A percentile compares a stretch with the other conserved stretches of the same genome.
Conservation (phyloP, 768 basidiomycete species). For the Suillus variegatus region DNA sequence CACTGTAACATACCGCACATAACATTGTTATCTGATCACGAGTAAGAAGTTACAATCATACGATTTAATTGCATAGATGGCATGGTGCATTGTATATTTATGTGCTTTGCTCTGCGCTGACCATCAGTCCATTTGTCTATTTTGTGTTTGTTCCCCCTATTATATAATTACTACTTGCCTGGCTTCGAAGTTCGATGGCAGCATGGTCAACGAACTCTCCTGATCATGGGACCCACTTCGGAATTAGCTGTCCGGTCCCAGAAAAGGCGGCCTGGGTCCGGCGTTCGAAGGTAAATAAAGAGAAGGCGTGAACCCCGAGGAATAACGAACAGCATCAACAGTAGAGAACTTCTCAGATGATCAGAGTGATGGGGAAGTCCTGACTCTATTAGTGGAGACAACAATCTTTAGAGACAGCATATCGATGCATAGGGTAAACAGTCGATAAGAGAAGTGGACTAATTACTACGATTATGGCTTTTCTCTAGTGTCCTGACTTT, state of each 20-base stretch:
- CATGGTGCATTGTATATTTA: neutral
- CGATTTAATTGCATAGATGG: neutral
- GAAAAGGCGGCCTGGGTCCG: neutral
- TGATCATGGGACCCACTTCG: neutral
- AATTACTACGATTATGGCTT: conserved; percentile 32
- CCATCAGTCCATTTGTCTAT: neutral
- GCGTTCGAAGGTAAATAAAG: neutral
- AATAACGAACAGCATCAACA: neutral
- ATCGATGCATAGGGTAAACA: neutral
- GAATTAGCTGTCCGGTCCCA: neutral
- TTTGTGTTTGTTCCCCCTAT: neutral
- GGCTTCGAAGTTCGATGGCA: neutral
- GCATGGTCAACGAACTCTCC: neutral
- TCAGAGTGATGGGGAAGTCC: too few species aligned
- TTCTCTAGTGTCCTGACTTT: conserved; percentile 33
- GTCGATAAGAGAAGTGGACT: neutral
- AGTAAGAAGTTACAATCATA: conserved; percentile 3
- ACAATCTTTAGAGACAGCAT: neutral
- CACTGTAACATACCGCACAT: conserved; percentile 5
- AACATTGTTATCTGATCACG: neutral
- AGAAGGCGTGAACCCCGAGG: neutral
- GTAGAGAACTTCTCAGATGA: neutral
- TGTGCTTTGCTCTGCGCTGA: neutral
- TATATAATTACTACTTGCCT: neutral
- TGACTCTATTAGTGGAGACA: neutral